These are phyloP conservation scores for Arxiozyma slooffiae DNA, from an alignment of 1,139 yeast genomes.

Conservation along the genomic window DNA sequence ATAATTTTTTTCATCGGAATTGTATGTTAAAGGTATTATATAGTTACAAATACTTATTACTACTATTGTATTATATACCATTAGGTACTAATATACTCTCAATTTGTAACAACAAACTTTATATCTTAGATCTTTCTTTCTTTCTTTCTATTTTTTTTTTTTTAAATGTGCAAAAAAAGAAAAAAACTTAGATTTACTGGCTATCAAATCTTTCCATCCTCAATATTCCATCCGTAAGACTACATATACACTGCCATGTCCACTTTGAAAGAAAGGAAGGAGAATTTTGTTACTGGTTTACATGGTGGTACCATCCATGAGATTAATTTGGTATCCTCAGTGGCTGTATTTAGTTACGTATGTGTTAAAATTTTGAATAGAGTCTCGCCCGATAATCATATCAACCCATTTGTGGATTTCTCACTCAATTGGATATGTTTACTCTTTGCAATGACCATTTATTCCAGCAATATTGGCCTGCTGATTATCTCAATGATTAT, in stretches of 20 bases:
- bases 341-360: conserved; percentile 52
- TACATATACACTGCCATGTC: conserved; percentile 16
- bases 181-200: too few species aligned
- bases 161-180: too few species aligned
- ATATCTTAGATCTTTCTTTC: too few species aligned
- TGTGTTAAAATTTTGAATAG: conserved; percentile 43
- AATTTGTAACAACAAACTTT: too few species aligned
- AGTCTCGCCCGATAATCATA: conserved; percentile 20
- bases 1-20: too few species aligned
- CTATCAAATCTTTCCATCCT: too few species aligned
- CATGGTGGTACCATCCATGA: conserved; percentile 72
- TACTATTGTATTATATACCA: too few species aligned
- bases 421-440: conserved; percentile 56
- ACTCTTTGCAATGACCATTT: conserved; percentile 59
- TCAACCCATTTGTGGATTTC: conserved; percentile 42
- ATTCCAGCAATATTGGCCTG: conserved; percentile 38
- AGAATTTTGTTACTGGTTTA: conserved; percentile 73
- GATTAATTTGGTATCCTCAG: conserved; percentile 59
- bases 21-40: too few species aligned
- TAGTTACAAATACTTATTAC: too few species aligned
- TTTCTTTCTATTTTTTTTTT: too few species aligned
- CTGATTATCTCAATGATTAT: conserved; percentile 33
- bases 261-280: conserved; percentile 59
- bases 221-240: not conserved
- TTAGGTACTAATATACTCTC: too few species aligned